Percentiles rank a stretch among this genome's conserved stretches.
Conservation (phyloP, 768 basidiomycete species). For the Galerina marginata region DNA sequence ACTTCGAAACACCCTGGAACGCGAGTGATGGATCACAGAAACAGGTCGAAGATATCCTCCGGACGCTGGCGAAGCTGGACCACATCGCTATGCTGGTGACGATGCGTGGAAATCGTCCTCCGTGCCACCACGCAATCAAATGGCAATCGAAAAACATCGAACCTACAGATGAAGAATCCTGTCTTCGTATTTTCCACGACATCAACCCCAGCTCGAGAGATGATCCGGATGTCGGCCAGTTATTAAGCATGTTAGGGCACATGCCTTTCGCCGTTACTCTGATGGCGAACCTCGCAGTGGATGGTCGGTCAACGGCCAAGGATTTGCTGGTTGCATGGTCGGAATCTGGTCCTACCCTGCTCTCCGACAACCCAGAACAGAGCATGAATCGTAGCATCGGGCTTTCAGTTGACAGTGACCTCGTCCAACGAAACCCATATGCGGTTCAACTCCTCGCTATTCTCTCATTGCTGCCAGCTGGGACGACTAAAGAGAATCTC, state of each 20-base stretch:
- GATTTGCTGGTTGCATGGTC: conserved; percentile 15
- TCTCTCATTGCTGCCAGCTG: conserved; percentile 26
- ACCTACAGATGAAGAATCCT: no score
- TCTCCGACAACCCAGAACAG: conserved; percentile 14
- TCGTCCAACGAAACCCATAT: conserved; percentile 20
- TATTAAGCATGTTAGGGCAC: conserved; percentile 29
- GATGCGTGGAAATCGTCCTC: no score
- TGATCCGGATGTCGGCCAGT: conserved; percentile 22
- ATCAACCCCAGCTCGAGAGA: conserved; percentile 17
- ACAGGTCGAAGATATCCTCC: no score
- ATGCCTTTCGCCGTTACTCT: conserved; percentile 40
- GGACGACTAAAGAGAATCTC: neutral
- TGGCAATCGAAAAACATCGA: no score
- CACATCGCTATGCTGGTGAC: no score
- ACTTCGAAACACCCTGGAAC: no score
- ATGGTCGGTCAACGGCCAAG: conserved; percentile 2
- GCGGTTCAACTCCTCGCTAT: conserved; percentile 25
- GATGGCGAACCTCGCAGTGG: conserved; percentile 30
- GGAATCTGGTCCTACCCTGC: conserved; percentile 7
- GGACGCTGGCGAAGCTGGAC: no score
- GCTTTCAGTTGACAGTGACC: conserved; percentile 24
- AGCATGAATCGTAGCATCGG: conserved; percentile 25
- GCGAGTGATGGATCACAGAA: no score
- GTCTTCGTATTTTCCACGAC: no score
- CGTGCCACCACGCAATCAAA: no score